Evolutionary conservation across 2,329 filamentous ascomycete species (phyloP), one percentile per base, ranked within the genome.

Genomic region (Albophoma yamanashiensis): DNA sequence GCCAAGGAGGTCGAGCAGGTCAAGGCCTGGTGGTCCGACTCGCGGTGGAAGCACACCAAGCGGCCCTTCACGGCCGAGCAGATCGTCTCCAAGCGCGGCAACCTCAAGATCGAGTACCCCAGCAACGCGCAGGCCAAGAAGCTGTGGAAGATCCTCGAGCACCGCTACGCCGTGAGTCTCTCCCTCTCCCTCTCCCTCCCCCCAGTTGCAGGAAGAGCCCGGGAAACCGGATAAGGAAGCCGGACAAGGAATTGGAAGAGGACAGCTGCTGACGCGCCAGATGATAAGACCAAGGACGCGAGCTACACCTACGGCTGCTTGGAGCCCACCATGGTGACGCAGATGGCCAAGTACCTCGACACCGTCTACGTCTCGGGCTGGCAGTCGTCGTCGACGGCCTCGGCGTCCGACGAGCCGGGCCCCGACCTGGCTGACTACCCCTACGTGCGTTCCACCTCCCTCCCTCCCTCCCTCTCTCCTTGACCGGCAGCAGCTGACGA

Each of bases 341-440:
- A 99, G 76, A 99, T 99, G 94, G 93, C 93, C 69, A 96, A 97
- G 78, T 97, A 95, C 75, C 83, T 99, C 63, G 94, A 99, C 73
- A 99, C 94, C 40, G 91, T 99, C 73, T 99, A 99, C 75, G 94
- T 99, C 63, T 97, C 94, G 59, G 94, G 94, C 65, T 99, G 94
- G 94, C 94, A 99, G 78, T 96, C 91, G 65, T 97, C 93, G 1
- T 97, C 92, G 31, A 99, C 94, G 9, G 94, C 94, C 57, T 97
- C 93, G 3, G 85, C 92, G 1, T 93, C 92, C 8, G 92, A 99
- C 69, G 94, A 99, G 79, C 94, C 94, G 34, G 94, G 93, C 45
- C 94, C 94, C 56, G 94, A 99, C 87, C 84, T 99, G 75, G 94
- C 94, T 65, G 94, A 99, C 75, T 99, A 99, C 77, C 93, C 94